Conservation (phyloP, 495 filamentous ascomycete species). For the Cercophora sp. region DNA sequence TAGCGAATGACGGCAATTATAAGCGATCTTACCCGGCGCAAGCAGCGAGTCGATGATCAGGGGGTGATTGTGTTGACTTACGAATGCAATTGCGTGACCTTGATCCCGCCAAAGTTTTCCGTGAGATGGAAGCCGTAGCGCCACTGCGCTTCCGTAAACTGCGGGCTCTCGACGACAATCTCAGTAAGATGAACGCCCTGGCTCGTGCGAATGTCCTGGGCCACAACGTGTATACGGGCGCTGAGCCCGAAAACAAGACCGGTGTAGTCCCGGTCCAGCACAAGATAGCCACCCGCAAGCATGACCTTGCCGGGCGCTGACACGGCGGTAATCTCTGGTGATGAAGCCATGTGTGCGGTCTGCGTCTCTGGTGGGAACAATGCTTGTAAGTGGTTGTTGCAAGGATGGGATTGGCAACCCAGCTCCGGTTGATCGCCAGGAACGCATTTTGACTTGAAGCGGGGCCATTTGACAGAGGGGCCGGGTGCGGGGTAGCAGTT, state of each 20-base stretch:
- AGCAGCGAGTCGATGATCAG: too few species aligned
- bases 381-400: neutral
- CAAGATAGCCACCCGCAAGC: constrained; percentile 89
- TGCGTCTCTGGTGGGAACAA: neutral
- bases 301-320: constrained; percentile 96
- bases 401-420: too few species aligned
- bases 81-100: constrained; percentile 73
- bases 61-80: too few species aligned
- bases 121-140: constrained; percentile 70
- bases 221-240: constrained; percentile 84
- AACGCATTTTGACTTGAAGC: too few species aligned
- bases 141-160: constrained; percentile 85
- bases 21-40: too few species aligned
- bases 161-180: constrained; percentile 83
- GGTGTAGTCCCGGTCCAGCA: constrained; percentile 82
- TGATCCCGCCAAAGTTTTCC: constrained; percentile 67
- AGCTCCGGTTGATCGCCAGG: too few species aligned
- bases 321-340: constrained; percentile 48
- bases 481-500: too few species aligned
- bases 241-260: constrained; percentile 92
- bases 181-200: constrained; percentile 56
- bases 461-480: too few species aligned
- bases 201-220: constrained; percentile 58
- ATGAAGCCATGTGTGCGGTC: neutral
- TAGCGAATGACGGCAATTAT: too few species aligned